These are phyloP conservation scores for Lagerstroemia speciosa DNA, from an alignment of 345 rosid species.

Conservation along the genomic window DNA sequence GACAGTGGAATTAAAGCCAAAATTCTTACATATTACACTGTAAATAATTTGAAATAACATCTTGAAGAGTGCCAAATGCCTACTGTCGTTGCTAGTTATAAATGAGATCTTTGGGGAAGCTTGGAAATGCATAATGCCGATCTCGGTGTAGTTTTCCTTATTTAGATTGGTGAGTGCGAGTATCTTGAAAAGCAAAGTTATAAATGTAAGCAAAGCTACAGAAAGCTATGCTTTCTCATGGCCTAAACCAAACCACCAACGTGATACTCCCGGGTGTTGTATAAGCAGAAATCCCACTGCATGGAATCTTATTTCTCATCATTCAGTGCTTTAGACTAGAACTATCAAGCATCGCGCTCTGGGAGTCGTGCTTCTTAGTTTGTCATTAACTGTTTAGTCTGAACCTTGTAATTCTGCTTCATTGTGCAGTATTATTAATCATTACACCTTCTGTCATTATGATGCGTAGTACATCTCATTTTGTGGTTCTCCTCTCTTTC, in stretches of 20 bases:
- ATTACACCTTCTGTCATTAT: too few species aligned
- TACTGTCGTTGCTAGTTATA: neutral
- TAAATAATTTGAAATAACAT: neutral
- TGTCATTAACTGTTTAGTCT: neutral
- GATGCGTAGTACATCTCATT: neutral
- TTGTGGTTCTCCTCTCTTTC: neutral
- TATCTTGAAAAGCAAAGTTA: neutral
- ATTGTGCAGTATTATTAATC: neutral
- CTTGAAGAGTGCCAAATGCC: neutral
- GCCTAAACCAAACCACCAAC: neutral
- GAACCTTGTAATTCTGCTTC: neutral
- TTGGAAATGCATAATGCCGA: neutral
- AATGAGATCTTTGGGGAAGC: neutral
- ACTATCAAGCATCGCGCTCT: neutral
- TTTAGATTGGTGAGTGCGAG: neutral
- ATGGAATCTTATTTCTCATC: neutral
- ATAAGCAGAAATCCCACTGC: neutral
- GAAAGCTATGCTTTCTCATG: neutral
- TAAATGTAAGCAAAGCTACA: neutral
- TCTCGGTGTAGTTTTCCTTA: too few species aligned
- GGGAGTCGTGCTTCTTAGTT: neutral
- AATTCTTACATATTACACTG: neutral
- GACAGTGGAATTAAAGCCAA: too few species aligned
- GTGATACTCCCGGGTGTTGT: neutral
- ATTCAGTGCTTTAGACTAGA: too few species aligned